phyloP scores from a whole-genome alignment of 345 rosid genomes.

The Lumnitzera racemosa region DNA sequence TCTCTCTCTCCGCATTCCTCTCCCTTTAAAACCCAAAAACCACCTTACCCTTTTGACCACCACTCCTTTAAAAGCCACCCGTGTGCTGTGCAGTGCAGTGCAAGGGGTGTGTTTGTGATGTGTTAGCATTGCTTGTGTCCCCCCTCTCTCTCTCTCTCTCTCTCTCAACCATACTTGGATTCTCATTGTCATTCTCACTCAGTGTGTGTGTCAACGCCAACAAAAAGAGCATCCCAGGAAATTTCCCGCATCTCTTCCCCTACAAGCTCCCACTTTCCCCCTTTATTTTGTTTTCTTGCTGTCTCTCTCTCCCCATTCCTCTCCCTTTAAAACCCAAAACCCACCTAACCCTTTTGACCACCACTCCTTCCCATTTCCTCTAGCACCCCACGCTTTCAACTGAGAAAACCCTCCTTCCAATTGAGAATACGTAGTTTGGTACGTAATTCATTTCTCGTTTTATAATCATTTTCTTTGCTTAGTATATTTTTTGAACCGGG shows the following conservation, averaged over 20 bases:
- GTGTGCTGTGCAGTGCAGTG: no score
- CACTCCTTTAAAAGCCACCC: neutral
- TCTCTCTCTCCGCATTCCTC: constrained; percentile 12
- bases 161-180: neutral
- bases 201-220: constrained; percentile 56
- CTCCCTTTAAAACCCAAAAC: constrained; percentile 22
- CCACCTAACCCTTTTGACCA: constrained; percentile 5
- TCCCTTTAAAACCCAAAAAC: constrained; percentile 22
- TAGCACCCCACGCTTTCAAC: constrained; percentile 8
- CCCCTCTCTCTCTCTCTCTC: neutral
- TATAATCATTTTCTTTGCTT: no score
- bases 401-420: neutral
- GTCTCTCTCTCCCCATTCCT: constrained; percentile 9
- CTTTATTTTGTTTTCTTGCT: constrained; percentile 12
- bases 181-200: neutral
- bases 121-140: no score
- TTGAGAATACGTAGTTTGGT: no score
- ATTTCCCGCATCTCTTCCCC: constrained; percentile 46
- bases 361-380: constrained; percentile 3
- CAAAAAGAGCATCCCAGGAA: constrained; percentile 36
- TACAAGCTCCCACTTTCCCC: constrained; percentile 3
- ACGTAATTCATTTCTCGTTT: no score
- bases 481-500: no score
- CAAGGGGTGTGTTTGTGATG: no score
- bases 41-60: constrained; percentile 4